These are phyloP conservation scores for Amanita inopinata DNA, from an alignment of 768 basidiomycete species.

Conservation along the genomic window DNA sequence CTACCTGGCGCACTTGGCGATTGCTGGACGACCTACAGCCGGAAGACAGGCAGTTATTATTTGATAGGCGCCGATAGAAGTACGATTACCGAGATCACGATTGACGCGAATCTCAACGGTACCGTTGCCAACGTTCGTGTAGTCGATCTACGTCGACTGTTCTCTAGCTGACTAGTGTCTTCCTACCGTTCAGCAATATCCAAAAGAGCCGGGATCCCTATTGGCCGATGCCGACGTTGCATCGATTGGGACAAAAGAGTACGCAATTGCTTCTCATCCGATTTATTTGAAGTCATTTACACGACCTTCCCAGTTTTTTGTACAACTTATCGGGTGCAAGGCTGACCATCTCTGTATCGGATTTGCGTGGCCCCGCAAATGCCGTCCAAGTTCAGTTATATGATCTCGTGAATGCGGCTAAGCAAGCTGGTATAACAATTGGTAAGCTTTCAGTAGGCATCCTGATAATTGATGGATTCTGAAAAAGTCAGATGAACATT, in stretches of 20 bases:
- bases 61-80: conserved; percentile 32
- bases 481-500: not conserved
- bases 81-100: conserved; percentile 33
- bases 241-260: conserved; percentile 28
- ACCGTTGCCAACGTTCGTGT: conserved; percentile 21
- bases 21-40: conserved; percentile 34
- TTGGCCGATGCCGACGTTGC: conserved; percentile 34
- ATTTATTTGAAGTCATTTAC: not conserved
- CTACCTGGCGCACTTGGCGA: conserved; percentile 30
- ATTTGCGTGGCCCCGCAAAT: conserved; percentile 19
- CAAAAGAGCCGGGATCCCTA: conserved; percentile 28
- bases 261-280: conserved; percentile 11
- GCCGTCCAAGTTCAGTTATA: conserved; percentile 17
- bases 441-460: conserved; percentile 18
- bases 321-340: conserved; percentile 20
- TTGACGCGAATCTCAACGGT: conserved; percentile 34
- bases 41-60: conserved; percentile 34
- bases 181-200: not conserved
- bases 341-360: conserved; percentile 18
- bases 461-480: not conserved
- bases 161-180: no score
- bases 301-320: conserved; percentile 16
- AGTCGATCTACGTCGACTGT: not conserved
- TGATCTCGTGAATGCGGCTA: conserved; percentile 23
- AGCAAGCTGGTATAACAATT: conserved; percentile 23